Percentiles rank a stretch among this genome's conserved stretches.
Evolutionary conservation across 345 rosid species (phyloP).

Genomic region (Arabis alpina): DNA sequence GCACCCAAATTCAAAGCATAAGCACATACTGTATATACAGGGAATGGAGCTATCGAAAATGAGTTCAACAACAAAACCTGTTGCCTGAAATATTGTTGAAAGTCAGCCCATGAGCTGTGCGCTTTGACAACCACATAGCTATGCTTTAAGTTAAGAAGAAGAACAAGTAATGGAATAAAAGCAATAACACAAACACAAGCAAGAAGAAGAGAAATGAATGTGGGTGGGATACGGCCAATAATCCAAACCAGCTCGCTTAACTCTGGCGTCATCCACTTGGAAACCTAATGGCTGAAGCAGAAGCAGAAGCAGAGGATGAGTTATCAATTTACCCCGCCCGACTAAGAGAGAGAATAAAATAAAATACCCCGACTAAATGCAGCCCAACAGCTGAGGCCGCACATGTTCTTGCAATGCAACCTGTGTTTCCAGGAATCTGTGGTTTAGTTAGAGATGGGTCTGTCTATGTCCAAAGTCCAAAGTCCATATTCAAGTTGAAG

Average conservation of each 20-base stretch:
- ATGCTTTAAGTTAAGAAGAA: conserved; percentile 46
- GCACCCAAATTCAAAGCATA: not conserved
- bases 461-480: conserved; percentile 7
- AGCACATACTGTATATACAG: not conserved
- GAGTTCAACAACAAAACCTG: conserved; percentile 55
- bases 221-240: conserved; percentile 93
- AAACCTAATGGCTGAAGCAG: conserved; percentile 84
- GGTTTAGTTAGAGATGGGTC: conserved; percentile 32
- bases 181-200: not conserved
- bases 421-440: conserved; percentile 97
- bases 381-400: conserved; percentile 88
- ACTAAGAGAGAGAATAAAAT: no score
- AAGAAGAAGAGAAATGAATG: not conserved
- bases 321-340: no score
- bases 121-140: conserved; percentile 85
- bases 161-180: not conserved
- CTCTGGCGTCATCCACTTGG: conserved; percentile 76
- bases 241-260: conserved; percentile 96
- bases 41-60: conserved; percentile 9
- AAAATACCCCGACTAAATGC: conserved; percentile 77
- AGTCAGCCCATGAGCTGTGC: conserved; percentile 81
- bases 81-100: conserved; percentile 68
- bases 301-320: conserved; percentile 33
- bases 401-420: conserved; percentile 98
- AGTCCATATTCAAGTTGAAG: not conserved